phyloP scores from a whole-genome alignment of 2,329 filamentous ascomycete genomes.

The Microdochium bolleyi region DNA sequence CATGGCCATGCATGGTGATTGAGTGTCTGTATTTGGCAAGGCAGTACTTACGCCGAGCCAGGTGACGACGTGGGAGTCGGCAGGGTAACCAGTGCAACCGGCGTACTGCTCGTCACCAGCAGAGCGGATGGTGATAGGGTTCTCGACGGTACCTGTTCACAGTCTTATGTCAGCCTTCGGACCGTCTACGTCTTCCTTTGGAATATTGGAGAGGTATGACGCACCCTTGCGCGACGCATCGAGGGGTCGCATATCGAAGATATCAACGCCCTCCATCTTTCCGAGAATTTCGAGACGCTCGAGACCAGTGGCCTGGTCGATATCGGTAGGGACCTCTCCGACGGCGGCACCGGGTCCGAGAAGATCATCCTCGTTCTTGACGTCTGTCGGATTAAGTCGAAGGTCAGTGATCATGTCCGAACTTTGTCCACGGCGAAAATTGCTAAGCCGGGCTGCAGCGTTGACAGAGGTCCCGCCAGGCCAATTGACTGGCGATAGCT shows the following conservation, averaged over 20 bases:
- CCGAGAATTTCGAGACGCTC: conserved; percentile 98
- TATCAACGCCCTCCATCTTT: conserved; percentile 97
- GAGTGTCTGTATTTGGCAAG: not conserved
- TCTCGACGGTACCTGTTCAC: conserved; percentile 68
- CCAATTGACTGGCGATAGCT: conserved; percentile 8
- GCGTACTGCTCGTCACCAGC: conserved; percentile 94
- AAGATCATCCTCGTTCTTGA: conserved; percentile 77
- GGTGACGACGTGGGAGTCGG: conserved; percentile 80
- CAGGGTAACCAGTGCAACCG: conserved; percentile 91
- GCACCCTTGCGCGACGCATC: conserved; percentile 82
- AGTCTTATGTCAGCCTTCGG: conserved; percentile 9
- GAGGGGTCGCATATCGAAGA: conserved; percentile 97
- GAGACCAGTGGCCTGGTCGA: conserved; percentile 93
- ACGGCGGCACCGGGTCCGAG: conserved; percentile 71
- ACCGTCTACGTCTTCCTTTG: not conserved
- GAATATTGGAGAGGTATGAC: not conserved
- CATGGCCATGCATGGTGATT: not conserved
- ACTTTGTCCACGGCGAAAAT: not conserved
- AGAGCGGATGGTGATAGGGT: conserved; percentile 86
- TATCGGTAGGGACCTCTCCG: conserved; percentile 84
- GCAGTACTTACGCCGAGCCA: conserved; percentile 76
- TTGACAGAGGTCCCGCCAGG: not conserved
- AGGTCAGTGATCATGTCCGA: not conserved
- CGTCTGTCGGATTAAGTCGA: conserved; percentile 48
- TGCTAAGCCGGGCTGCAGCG: not conserved